A percentile compares a stretch with the other conserved stretches of the same genome.
Evolutionary conservation across 495 filamentous ascomycete genomes (phyloP).

Genomic region (Penicillium canescens): DNA sequence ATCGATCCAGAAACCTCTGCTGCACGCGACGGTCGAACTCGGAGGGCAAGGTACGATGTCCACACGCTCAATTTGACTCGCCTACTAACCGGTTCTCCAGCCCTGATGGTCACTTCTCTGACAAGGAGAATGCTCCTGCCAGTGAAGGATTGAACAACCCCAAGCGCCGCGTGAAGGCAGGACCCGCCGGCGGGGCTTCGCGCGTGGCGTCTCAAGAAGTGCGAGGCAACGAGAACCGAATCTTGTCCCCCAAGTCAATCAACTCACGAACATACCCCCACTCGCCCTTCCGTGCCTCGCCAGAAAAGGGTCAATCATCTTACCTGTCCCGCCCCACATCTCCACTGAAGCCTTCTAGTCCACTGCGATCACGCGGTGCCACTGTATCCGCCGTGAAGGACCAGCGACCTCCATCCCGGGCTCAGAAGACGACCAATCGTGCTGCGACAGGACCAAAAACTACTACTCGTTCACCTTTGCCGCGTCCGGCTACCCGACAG

Average conservation of each 20-base stretch:
- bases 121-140: conserved; percentile 74
- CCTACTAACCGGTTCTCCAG: conserved; percentile 38
- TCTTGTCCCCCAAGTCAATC: conserved; percentile 78
- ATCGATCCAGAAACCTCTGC: conserved; percentile 29
- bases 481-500: conserved; percentile 45
- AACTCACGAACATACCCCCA: conserved; percentile 71
- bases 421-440: conserved; percentile 31
- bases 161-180: conserved; percentile 57
- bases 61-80: neutral
- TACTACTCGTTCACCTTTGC: conserved; percentile 32
- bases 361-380: conserved; percentile 47
- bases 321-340: conserved; percentile 54
- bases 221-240: conserved; percentile 49
- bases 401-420: conserved; percentile 29
- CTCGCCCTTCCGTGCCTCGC: conserved; percentile 53
- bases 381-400: conserved; percentile 32
- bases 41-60: conserved; percentile 61
- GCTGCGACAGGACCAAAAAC: conserved; percentile 31
- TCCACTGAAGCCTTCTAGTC: conserved; percentile 53
- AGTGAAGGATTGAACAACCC: conserved; percentile 52
- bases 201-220: conserved; percentile 52
- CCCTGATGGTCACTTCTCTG: conserved; percentile 62
- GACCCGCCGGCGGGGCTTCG: conserved; percentile 38
- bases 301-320: conserved; percentile 46
- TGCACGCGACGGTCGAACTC: conserved; percentile 43